A percentile compares a stretch with the other conserved stretches of the same genome.
These are phyloP conservation scores for Mucor ambiguus DNA, from an alignment of 371 early-diverging fungal species.

Conservation along the genomic window DNA sequence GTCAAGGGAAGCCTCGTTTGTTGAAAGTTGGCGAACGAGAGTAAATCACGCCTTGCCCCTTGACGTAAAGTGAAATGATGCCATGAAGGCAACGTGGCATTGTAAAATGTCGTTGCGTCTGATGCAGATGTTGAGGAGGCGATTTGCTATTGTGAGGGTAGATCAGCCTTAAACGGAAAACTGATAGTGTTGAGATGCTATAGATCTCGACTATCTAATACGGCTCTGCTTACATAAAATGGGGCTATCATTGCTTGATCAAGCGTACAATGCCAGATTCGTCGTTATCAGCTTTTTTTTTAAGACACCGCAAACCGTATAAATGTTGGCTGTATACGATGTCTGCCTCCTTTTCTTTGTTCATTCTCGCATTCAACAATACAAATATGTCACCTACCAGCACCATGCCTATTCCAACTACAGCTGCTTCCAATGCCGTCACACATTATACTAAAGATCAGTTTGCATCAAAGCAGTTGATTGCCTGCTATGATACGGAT, in stretches of 20 bases:
- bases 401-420: background rate
- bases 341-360: background rate
- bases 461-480: conserved; percentile 2
- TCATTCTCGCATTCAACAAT: background rate
- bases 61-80: no score
- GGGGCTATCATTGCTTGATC: background rate
- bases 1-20: no score
- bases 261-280: background rate
- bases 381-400: background rate
- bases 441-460: background rate
- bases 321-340: background rate
- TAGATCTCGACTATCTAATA: background rate
- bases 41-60: no score
- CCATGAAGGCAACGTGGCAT: no score
- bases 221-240: background rate
- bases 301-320: background rate
- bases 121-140: background rate
- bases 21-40: no score
- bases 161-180: background rate
- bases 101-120: no score
- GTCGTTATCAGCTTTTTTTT: background rate
- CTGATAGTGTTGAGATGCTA: background rate
- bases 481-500: conserved; percentile 3
- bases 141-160: background rate
- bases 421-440: background rate